A percentile compares a stretch with the other conserved stretches of the same genome.
Conservation (phyloP, 2,329 filamentous ascomycete genomes). For the Thyridium curvatum region DNA sequence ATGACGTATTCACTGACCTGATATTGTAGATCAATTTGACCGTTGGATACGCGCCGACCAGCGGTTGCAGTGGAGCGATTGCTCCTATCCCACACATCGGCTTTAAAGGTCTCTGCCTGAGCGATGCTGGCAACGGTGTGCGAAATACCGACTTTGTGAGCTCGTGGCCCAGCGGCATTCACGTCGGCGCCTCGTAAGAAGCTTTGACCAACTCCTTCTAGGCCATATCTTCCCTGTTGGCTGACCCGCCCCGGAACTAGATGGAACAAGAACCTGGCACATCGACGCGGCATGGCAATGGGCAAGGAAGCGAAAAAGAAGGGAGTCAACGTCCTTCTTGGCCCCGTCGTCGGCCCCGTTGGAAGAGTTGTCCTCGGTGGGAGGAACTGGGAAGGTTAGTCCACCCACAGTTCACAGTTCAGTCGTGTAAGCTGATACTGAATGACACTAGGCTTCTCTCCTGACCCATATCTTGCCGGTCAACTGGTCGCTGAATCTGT, state of each 20-base stretch:
- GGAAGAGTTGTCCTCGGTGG: slow-evolving; percentile 55
- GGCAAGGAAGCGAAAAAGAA: slow-evolving; percentile 68
- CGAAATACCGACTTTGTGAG: slow-evolving; percentile 31
- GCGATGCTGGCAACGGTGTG: slow-evolving; percentile 34
- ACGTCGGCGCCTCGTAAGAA: slow-evolving; percentile 27
- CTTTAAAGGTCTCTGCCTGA: slow-evolving; percentile 33
- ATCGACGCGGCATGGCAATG: slow-evolving; percentile 64
- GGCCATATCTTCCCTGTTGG: too few relatives aligned
- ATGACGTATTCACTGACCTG: too few relatives aligned
- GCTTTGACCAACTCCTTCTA: background rate
- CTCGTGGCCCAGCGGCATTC: slow-evolving; percentile 29
- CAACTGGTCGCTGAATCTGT: slow-evolving; percentile 45
- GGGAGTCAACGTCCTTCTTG: slow-evolving; percentile 70
- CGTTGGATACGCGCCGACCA: slow-evolving; percentile 4
- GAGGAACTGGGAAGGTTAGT: slow-evolving; percentile 49
- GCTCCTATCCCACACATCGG: slow-evolving; percentile 11
- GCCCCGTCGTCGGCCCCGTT: slow-evolving; percentile 64
- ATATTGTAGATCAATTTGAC: slow-evolving; percentile 9
- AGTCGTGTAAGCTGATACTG: background rate
- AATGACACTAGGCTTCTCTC: slow-evolving; percentile 23
- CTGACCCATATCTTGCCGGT: slow-evolving; percentile 56
- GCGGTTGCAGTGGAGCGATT: slow-evolving; percentile 5
- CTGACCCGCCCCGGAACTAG: slow-evolving; percentile 10
- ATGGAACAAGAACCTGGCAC: slow-evolving; percentile 69
- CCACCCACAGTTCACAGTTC: slow-evolving; percentile 17